phyloP scores from a whole-genome alignment of 495 filamentous ascomycete species.

The Trichoderma reesei region DNA sequence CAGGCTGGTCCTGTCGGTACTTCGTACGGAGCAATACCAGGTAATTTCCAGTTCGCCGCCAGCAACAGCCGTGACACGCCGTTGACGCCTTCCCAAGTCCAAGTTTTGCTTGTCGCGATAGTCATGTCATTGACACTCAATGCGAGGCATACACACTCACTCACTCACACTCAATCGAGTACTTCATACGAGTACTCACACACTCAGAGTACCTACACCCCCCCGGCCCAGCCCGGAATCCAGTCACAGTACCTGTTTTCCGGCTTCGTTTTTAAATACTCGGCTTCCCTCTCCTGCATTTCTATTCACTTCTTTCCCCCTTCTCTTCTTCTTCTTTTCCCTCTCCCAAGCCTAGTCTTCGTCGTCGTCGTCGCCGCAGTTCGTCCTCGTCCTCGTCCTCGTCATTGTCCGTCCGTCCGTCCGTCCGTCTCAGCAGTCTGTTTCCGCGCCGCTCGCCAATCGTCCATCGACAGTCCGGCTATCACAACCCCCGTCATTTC shows the following conservation, averaged over 20 bases:
- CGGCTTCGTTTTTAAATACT: not conserved
- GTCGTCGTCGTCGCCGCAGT: not conserved
- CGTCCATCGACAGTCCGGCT: not conserved
- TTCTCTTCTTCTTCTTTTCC: not conserved
- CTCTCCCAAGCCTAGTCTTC: constrained; percentile 2
- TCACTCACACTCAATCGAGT: too few species aligned
- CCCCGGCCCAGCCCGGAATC: not conserved
- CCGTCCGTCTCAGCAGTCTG: constrained; percentile 4
- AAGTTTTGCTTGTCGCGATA: too few species aligned
- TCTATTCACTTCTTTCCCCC: not conserved
- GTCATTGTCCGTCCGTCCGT: too few species aligned
- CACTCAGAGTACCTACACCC: too few species aligned
- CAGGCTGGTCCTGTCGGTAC: too few species aligned
- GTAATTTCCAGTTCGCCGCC: not conserved
- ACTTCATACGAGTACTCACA: too few species aligned
- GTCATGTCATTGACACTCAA: too few species aligned
- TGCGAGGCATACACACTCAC: too few species aligned
- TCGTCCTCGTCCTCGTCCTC: too few species aligned
- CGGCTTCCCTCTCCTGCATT: too few species aligned
- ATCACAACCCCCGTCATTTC: constrained; percentile 7
- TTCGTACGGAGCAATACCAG: too few species aligned
- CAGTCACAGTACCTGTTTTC: not conserved
- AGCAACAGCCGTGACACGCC: not conserved
- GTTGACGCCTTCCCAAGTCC: not conserved
- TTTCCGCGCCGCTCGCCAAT: not conserved